phyloP scores from a whole-genome alignment of 1,284 basidiomycete genomes.

The Ustilago nuda region DNA sequence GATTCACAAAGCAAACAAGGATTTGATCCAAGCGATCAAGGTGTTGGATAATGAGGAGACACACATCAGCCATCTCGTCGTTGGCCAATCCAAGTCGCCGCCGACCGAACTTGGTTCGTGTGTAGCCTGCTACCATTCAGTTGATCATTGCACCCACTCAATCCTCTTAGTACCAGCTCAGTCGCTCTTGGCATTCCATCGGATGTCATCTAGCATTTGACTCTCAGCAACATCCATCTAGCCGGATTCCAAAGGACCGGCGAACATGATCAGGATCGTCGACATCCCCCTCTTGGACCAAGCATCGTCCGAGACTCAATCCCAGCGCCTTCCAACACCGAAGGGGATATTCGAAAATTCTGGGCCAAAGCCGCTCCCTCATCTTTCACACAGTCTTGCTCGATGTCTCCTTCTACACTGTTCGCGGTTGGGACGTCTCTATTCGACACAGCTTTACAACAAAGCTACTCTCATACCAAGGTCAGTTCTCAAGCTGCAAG shows the following conservation, averaged over 20 bases:
- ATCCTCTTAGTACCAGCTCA: background rate
- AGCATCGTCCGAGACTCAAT: background rate
- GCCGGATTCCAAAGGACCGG: constrained; percentile 2
- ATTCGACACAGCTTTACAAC: background rate
- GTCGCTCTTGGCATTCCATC: constrained; percentile 6
- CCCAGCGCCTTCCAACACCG: background rate
- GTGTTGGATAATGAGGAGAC: background rate
- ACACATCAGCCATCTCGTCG: background rate
- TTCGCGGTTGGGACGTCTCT: background rate
- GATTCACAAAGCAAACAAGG: background rate
- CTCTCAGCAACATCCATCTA: background rate
- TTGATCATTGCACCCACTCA: background rate
- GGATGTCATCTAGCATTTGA: background rate
- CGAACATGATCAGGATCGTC: background rate
- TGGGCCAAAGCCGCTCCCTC: background rate
- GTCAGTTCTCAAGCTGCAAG: background rate
- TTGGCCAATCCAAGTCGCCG: background rate
- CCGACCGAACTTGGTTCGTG: constrained; percentile 1
- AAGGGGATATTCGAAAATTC: constrained; percentile 12
- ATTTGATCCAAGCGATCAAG: constrained; percentile 1
- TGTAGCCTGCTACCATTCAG: background rate
- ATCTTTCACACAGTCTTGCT: background rate
- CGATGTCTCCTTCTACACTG: background rate
- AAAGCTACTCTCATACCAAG: background rate
- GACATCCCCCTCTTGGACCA: constrained; percentile 11